A percentile compares a stretch with the other conserved stretches of the same genome.
Conservation (phyloP, 2,329 filamentous ascomycete species). For the Monosporascus sp. region DNA sequence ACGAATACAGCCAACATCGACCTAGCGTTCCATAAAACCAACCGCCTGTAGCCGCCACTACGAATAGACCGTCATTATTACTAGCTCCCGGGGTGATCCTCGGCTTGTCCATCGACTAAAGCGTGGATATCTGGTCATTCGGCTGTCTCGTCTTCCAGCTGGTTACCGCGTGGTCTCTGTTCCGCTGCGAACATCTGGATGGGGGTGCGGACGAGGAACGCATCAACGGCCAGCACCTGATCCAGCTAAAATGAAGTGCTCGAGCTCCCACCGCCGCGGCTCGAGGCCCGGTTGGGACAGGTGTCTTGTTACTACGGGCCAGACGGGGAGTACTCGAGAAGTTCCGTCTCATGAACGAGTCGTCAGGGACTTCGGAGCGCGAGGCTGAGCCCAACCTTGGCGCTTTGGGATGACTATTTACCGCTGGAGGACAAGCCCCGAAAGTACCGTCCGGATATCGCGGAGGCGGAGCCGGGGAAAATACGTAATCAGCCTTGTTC, state of each 20-base stretch:
- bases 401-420: constrained; percentile 15
- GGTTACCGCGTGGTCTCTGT: constrained; percentile 25
- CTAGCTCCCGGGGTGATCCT: constrained; percentile 25
- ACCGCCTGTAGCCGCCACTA: constrained; percentile 9
- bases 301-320: no score
- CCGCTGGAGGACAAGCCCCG: constrained; percentile 23
- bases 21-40: no score
- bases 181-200: constrained; percentile 6
- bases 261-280: no score
- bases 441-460: constrained; percentile 14
- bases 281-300: no score
- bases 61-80: constrained; percentile 16
- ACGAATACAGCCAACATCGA: no score
- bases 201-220: no score
- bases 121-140: constrained; percentile 26
- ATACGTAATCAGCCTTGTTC: constrained; percentile 25
- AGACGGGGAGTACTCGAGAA: no score
- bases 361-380: no score
- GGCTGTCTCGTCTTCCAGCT: constrained; percentile 27
- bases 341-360: no score
- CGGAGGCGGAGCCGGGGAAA: constrained; percentile 17
- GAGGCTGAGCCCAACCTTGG: no score
- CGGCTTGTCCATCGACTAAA: constrained; percentile 13
- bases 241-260: no score
- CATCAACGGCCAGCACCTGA: no score